Base-by-base conservation (phyloP, 2,329 filamentous ascomycete genomes). In the Microsporum ferrugineum region DNA sequence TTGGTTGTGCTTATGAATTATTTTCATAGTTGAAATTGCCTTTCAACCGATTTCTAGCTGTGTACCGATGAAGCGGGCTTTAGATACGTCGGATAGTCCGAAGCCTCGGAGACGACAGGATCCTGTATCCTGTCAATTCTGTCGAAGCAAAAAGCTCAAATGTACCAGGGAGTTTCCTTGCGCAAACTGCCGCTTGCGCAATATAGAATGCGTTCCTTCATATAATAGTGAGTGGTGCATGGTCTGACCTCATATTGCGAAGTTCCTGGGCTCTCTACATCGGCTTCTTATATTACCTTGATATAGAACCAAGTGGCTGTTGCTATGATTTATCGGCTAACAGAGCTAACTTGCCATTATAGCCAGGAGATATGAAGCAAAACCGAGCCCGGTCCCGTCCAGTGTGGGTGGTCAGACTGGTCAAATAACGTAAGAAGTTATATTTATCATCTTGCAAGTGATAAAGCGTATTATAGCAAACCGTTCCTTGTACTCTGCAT, bases 111-210 rank as follows among this genome's bases (percentile, higher is more conserved):
- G 45, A 38, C 59, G 59, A 4, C 61, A 61, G 61, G 38, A 57
- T 14, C 74, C 74, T 0, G 72, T 76, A 0, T 76, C 74, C 0
- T 76, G 74, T 57, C 70, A 71, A 10, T 73, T 69, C 6, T 76
- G 74, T 59, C 68, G 73, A 2, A 66, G 67, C 63, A 73, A 73
- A 64, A 75, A 82, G 74, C 77, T 82, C 41, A 82, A 80, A 71
- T 83, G 80, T 67, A 77, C 82, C 66, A 77, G 80, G 2, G 75
- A 75, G 53, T 70, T 75, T 12, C 80, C 80, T 10, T 83, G 80
- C 65, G 76, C 75, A 36, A 77, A 77, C 62, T 83, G 80, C 65
- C 45, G 45, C 23, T 29, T 29, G 10, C 38, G 53, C 27, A 57
- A 29, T 2, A 57, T 43, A 33, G 38, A 31, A n/a, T 58, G 29